Evolutionary conservation across 2,329 filamentous ascomycete genomes (phyloP).

Genomic region (Aspergillus carbonarius): DNA sequence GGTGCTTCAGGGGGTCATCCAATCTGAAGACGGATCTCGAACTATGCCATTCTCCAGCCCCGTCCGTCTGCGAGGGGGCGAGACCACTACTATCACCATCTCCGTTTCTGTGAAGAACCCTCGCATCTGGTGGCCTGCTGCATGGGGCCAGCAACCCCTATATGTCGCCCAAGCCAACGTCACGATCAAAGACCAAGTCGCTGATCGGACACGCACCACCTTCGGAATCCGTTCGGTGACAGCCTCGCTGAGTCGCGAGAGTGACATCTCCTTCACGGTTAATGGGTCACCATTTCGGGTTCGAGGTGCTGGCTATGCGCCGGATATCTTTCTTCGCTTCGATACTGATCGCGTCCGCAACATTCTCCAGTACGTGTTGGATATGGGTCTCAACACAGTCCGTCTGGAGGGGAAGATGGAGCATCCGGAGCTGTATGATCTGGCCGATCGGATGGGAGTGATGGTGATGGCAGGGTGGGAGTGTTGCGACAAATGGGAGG

Average conservation of each 20-base stretch:
- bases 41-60: slow-evolving; percentile 27
- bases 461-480: slow-evolving; percentile 66
- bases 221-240: slow-evolving; percentile 60
- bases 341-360: slow-evolving; percentile 48
- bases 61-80: slow-evolving; percentile 40
- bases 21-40: too few relatives aligned
- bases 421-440: slow-evolving; percentile 59
- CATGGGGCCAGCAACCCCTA: slow-evolving; percentile 59
- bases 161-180: slow-evolving; percentile 43
- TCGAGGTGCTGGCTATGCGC: slow-evolving; percentile 59
- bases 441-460: slow-evolving; percentile 59
- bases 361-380: slow-evolving; percentile 56
- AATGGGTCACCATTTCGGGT: slow-evolving; percentile 62
- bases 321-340: slow-evolving; percentile 64
- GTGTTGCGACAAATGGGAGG: slow-evolving; percentile 69
- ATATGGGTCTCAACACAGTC: slow-evolving; percentile 63
- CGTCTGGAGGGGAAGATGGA: slow-evolving; percentile 66
- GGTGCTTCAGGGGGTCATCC: too few relatives aligned
- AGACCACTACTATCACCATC: slow-evolving; percentile 43
- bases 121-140: slow-evolving; percentile 61
- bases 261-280: slow-evolving; percentile 57
- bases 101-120: slow-evolving; percentile 44
- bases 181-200: slow-evolving; percentile 21
- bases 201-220: slow-evolving; percentile 35
- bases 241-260: slow-evolving; percentile 51